Evolutionary conservation across 1,284 basidiomycete species (phyloP).

Genomic region (Leucoagaricus sp.): DNA sequence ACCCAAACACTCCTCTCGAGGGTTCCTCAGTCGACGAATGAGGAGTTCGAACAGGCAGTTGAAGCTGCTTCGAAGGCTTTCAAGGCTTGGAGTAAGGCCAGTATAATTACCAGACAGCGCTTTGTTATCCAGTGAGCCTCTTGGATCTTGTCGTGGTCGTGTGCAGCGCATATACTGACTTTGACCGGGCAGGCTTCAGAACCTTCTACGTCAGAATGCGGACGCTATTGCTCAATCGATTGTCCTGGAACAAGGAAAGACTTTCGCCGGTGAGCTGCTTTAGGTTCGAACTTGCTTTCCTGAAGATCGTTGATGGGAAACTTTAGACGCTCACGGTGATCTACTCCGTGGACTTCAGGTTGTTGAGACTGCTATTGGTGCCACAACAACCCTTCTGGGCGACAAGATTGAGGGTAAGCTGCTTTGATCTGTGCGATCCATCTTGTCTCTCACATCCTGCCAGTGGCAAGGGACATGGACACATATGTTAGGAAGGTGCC

Average conservation of each 20-base stretch:
- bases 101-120: conserved; percentile 84
- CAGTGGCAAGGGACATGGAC: conserved; percentile 97
- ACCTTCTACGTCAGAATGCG: conserved; percentile 76
- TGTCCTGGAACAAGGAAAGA: conserved; percentile 92
- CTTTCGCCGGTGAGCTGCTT: conserved; percentile 71
- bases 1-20: conserved; percentile 87
- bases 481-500: conserved; percentile 83
- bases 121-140: conserved; percentile 82
- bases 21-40: conserved; percentile 86
- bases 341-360: conserved; percentile 94
- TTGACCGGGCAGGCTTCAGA: conserved; percentile 67
- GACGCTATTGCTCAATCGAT: conserved; percentile 78
- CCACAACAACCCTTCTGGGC: conserved; percentile 84
- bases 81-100: conserved; percentile 88
- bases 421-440: neutral
- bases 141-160: neutral
- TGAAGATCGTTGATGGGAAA: no score
- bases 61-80: conserved; percentile 88
- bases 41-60: conserved; percentile 88
- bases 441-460: neutral
- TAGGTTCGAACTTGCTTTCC: no score
- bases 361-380: conserved; percentile 85
- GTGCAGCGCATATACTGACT: conserved; percentile 9
- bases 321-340: conserved; percentile 92
- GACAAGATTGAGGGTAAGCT: conserved; percentile 84